Evolutionary conservation across 805 yeast species (phyloP).

Genomic region (Wickerhamiella shivajii): DNA sequence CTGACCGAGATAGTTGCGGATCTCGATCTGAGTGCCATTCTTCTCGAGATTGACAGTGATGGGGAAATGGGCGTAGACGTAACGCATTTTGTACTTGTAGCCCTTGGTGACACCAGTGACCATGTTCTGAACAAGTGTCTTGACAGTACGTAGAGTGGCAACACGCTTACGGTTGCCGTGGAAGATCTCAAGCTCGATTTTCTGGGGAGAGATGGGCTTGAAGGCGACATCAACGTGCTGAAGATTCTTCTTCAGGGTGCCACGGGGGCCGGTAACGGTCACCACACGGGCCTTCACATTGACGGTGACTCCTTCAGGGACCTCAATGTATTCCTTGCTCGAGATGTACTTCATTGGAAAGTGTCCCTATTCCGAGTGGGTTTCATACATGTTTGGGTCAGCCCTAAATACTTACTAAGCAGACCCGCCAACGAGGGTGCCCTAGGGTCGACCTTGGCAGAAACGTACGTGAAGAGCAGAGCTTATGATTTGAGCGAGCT

Average conservation of each 20-base stretch:
- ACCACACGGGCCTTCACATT: constrained; percentile 81
- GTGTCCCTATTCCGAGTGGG: no score
- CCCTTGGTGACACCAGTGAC: constrained; percentile 98
- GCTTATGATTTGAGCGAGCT: no score
- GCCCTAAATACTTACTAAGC: no score
- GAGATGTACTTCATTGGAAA: constrained; percentile 80
- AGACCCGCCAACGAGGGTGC: no score
- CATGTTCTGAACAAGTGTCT: constrained; percentile 86
- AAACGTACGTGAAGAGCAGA: no score
- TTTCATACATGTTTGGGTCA: no score
- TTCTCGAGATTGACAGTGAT: constrained; percentile 90
- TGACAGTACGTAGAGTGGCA: constrained; percentile 98
- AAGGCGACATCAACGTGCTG: constrained; percentile 93
- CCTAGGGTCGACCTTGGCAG: no score
- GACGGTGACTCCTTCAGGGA: constrained; percentile 90
- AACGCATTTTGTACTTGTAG: constrained; percentile 99
- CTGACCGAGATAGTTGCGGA: constrained; percentile 99
- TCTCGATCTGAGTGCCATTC: constrained; percentile 71
- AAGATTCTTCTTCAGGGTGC: constrained; percentile 77
- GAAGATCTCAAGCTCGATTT: constrained; percentile 82
- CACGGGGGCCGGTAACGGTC: constrained; percentile 96
- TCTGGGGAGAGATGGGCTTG: constrained; percentile 52
- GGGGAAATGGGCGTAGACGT: constrained; percentile 99
- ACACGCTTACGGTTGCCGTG: constrained; percentile 99
- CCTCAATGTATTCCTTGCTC: constrained; percentile 67